Conservation (phyloP, 768 basidiomycete species). For the Trametes villosa region DNA sequence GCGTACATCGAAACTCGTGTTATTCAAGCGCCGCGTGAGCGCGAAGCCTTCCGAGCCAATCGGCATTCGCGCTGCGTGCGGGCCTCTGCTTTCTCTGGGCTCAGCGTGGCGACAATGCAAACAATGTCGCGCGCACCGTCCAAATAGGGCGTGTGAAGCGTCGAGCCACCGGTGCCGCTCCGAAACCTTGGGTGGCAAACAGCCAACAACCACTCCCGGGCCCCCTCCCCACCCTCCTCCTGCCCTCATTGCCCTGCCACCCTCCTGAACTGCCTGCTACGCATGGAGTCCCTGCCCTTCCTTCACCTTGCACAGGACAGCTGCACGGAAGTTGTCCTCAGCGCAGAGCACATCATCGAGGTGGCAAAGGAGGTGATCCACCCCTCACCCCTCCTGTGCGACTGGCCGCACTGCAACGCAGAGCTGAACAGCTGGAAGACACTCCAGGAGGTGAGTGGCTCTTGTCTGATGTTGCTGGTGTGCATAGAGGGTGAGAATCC, state of each 20-base stretch:
- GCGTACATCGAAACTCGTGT: no score
- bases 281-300: neutral
- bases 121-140: no score
- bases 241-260: neutral
- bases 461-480: neutral
- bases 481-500: neutral
- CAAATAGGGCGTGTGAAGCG: no score
- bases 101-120: no score
- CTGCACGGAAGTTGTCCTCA: neutral
- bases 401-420: constrained; percentile 20
- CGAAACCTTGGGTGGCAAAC: no score
- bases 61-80: no score
- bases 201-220: neutral
- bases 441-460: constrained; percentile 21
- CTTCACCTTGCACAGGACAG: neutral
- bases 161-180: no score
- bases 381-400: constrained; percentile 8
- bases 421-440: constrained; percentile 25
- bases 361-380: constrained; percentile 18
- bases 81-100: no score
- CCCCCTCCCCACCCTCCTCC: neutral
- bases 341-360: constrained; percentile 1
- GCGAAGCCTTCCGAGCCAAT: no score
- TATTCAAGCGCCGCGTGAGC: no score
- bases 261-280: neutral